Evolutionary conservation across 2,329 filamentous ascomycete genomes (phyloP), one percentile per base, ranked within the genome.

Genomic region (Penicillium carneum): DNA sequence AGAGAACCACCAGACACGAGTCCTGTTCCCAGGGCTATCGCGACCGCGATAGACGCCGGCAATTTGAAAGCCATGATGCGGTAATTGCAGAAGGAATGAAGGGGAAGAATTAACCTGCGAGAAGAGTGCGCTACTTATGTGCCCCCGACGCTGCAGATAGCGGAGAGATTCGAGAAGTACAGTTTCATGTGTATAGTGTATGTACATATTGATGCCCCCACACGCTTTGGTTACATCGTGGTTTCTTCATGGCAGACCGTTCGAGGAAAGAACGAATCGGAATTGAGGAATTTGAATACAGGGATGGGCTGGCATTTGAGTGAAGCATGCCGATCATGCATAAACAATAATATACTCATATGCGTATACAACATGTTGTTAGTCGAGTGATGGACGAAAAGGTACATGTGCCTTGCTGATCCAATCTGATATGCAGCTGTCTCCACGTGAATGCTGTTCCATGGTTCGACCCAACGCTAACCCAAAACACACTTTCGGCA

Each of bases 1-100:
- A 84, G 73, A 8, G 81, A 81, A 2, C 76, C 77, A 5, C 76
- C 80, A 4, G 61, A 65, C 31, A 69, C 67, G 12, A 65, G 67
- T 16, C 50, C 60, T 36, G 61, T 66, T 47, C 56, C 61, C 23
- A 71, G 47, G 11, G 71, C 56, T 42, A 70, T 29, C 8, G 61
- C 50, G 9, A 73, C 42, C 34, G 51, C 59, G 36, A 61, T 50
- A 20, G 61, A 59, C 5, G 65, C 38, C 1, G 70, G 55, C 43
- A 57, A 33, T 12, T 26, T 48, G 20, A 43, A 20, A 26, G 57
- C 50, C 63, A 71, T 67, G 39, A 43, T 55, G 18, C 47, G 16
- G 33, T 52, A 26, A n/a, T 54, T 42, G 29, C 26, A 34, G 11
- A 39, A 50, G 41, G 23, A 20, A 38, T 42, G 31, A 26, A 2